A percentile compares a stretch with the other conserved stretches of the same genome.
Conservation (phyloP, 2,329 filamentous ascomycete genomes). For the Fusarium anguioides region DNA sequence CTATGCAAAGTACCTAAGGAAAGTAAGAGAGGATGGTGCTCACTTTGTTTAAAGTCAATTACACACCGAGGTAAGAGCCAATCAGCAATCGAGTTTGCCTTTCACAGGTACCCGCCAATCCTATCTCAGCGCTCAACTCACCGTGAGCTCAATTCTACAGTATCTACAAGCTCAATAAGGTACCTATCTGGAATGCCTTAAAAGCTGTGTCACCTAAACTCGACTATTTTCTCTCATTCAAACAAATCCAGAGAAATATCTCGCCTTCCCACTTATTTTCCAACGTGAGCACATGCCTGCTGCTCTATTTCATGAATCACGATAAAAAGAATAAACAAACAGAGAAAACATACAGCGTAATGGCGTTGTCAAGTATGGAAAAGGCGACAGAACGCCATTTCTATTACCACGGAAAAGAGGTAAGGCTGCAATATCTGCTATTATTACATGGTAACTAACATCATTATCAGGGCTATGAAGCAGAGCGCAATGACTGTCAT, state of each 20-base stretch:
- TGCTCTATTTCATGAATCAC: no score
- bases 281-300: no score
- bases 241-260: not conserved
- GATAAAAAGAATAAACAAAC: not conserved
- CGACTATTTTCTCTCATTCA: not conserved
- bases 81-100: conserved; percentile 13
- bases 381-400: conserved; percentile 60
- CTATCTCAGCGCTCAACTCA: conserved; percentile 2
- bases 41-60: not conserved
- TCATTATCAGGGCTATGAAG: conserved; percentile 47
- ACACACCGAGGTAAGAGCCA: conserved; percentile 3
- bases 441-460: not conserved
- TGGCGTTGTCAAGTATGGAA: conserved; percentile 56
- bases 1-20: not conserved
- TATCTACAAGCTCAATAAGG: no score
- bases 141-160: not conserved
- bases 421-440: conserved; percentile 6
- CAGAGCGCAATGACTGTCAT: conserved; percentile 63
- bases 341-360: not conserved
- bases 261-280: not conserved
- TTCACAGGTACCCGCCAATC: conserved; percentile 9
- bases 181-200: not conserved
- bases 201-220: not conserved
- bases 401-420: conserved; percentile 58
- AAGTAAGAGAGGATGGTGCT: not conserved